Base-by-base conservation (phyloP, 352 stramenopile genomes). In the Paralagenidium karlingii region DNA sequence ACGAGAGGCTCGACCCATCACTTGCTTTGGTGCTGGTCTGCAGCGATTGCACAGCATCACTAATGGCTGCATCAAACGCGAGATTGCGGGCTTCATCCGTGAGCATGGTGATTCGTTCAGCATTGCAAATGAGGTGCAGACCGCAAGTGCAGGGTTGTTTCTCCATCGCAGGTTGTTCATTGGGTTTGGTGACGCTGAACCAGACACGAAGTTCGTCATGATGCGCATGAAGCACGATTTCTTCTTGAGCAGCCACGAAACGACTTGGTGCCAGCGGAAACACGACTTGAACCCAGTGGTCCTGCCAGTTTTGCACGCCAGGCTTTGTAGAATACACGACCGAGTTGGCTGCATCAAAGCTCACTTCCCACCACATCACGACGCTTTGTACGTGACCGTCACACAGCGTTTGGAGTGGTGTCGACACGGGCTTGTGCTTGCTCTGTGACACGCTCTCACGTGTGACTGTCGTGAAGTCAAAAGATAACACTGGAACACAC, bases 201-300 rank as follows among this genome's bases (percentile, higher is more conserved):
- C 75, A 89, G 27, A 89, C 62, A n/a, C 63, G 71, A 24, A 89
- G 47, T 24, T 84, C 71, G 24, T 86, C 69, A 40, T 82, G 67
- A 45, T 74, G 58, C n/a, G 71, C 60, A 30, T 55, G 67, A 4
- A 89, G 29, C 31, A 64, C 24, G 1, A 89, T 19, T 11, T 31
- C 13, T 15, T 71, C 63, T 11, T 31, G 30, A 8, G 13, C 15
- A 8, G 24, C 5, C 11, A 69, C 53, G 0, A 49, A 33, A 7
- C 61, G 48, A 2, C 58, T 41, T 3, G 58, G 48, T 1, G 70
- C 43, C 1, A 86, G 55, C 2, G 75, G 75, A 42, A 70, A 86
- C 0, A 85, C 68, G 15, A 89, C 75, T 29, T 81, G 68, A 8
- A 86, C 71, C 75, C 71, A 89, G 51, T 89, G 71, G 37, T 89